Base-by-base conservation (phyloP, 1,139 yeast genomes). In the Blastobotrys buckinghamii region DNA sequence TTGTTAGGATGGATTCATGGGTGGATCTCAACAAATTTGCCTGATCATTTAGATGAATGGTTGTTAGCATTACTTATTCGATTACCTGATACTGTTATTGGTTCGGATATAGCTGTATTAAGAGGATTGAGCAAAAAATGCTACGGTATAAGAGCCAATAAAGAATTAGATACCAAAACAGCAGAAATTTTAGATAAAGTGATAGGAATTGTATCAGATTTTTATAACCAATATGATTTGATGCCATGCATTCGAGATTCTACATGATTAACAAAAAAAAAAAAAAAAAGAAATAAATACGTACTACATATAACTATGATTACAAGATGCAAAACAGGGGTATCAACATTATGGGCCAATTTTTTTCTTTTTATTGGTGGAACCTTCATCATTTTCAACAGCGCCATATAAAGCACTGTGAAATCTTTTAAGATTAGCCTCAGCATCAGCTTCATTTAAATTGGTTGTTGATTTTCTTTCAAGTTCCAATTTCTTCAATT, bases 381-480 rank as follows among this genome's bases (percentile, higher is more conserved):
- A 7, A 12, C 9, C 9, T 29, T 29, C 32, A 17, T 22, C 24
- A 13, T 52, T 39, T 50, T 55, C 17, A 12, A 50, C 50, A 32
- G 53, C 53, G 10, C 34, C 36, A 22, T 17, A 32, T 32, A 41
- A 8, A 13, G 35, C 44, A 15, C 44, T 33, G 13, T 27, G 35
- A 27, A 41, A 19, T 44, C 82, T 69, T 61, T 84, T 84, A 47
- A 89, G 78, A 60, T 90, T 90, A 45, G 76, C 82, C 53, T 82
- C 84, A 1, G 84, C 94, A 55, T 85, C 86, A 46, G 78, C 80
- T 1, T 81, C 76, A 4, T 82, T 76, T 50, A 88, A 66, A 59
- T 86, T 86, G 6, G 88, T 74, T 29, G 78, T 71, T 36, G 77
- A 69, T 59, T 76, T 76, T 59, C 88, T 85, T 30, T 76, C 71